Evolutionary conservation across 2,329 filamentous ascomycete genomes (phyloP).

Genomic region (Aureobasidium namibiae): DNA sequence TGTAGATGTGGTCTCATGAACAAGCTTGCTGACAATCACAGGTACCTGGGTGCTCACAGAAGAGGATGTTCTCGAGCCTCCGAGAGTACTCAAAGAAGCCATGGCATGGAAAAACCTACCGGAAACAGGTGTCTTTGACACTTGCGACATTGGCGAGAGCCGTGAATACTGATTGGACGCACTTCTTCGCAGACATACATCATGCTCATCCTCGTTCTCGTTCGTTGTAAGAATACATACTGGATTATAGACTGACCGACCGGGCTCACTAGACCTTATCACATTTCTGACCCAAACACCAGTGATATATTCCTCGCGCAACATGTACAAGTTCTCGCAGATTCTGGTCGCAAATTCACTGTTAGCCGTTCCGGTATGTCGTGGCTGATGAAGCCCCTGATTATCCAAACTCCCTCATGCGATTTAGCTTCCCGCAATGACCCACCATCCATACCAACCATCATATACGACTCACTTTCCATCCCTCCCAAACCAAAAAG

Average conservation of each 20-base stretch:
- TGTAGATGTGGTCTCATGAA: not conserved
- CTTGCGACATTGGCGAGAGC: slow-evolving; percentile 78
- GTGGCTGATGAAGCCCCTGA: not conserved
- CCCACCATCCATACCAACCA: not conserved
- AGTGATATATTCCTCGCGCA: not conserved
- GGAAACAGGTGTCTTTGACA: slow-evolving; percentile 69
- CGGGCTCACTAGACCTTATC: not conserved
- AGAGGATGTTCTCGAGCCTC: slow-evolving; percentile 81
- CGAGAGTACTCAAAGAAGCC: slow-evolving; percentile 61
- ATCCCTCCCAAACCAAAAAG: not conserved
- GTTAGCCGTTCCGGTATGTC: not conserved
- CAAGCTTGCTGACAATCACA: not conserved
- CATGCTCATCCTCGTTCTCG: not conserved
- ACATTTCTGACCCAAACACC: not conserved
- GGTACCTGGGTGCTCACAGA: slow-evolving; percentile 67
- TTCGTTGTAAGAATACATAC: not conserved
- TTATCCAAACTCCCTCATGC: not conserved
- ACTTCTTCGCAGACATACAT: not conserved
- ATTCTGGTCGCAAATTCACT: not conserved
- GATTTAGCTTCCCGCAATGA: not conserved
- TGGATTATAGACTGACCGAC: not conserved
- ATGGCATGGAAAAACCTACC: slow-evolving; percentile 57
- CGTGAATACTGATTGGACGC: slow-evolving; percentile 47
- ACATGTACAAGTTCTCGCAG: not conserved
- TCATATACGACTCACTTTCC: not conserved